A percentile compares a stretch with the other conserved stretches of the same genome.
These are phyloP conservation scores for Pyricularia grisea DNA, from an alignment of 2,329 filamentous ascomycete species.

Conservation along the genomic window DNA sequence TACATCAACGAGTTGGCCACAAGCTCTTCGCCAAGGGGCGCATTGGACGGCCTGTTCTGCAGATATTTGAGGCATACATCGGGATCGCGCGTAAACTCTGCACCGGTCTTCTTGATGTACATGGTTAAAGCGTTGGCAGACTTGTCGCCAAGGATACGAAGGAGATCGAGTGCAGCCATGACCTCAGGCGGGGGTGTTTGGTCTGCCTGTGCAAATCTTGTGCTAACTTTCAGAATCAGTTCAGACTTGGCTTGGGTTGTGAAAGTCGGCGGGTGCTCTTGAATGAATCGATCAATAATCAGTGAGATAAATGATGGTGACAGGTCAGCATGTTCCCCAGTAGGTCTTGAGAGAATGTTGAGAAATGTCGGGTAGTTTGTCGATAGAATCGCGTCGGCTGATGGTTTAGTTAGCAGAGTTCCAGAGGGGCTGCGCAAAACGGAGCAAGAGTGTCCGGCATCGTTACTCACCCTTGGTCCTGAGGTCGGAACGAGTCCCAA, in stretches of 20 bases:
- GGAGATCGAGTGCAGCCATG: slow-evolving; percentile 59
- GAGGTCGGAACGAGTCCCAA: slow-evolving; percentile 69
- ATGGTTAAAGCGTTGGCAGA: slow-evolving; percentile 49
- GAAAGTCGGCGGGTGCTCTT: slow-evolving; percentile 80
- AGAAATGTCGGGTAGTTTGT: slow-evolving; percentile 72
- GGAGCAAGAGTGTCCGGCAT: neutral
- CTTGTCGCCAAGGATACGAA: slow-evolving; percentile 53
- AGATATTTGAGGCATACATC: slow-evolving; percentile 52
- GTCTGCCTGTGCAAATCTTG: slow-evolving; percentile 58
- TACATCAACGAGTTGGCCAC: slow-evolving; percentile 72
- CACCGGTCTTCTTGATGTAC: slow-evolving; percentile 65
- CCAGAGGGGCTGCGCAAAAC: slow-evolving; percentile 1
- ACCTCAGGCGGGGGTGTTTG: slow-evolving; percentile 61
- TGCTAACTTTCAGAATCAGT: slow-evolving; percentile 53
- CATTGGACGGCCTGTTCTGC: slow-evolving; percentile 38
- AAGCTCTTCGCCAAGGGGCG: slow-evolving; percentile 70
- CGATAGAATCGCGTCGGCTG: slow-evolving; percentile 84
- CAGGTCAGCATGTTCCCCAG: slow-evolving; percentile 56
- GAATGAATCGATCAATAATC: slow-evolving; percentile 77
- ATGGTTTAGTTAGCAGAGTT: slow-evolving; percentile 12
- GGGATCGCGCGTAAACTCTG: slow-evolving; percentile 64
- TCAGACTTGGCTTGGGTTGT: slow-evolving; percentile 66
- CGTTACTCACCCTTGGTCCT: slow-evolving; percentile 72
- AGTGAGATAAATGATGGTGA: slow-evolving; percentile 62
- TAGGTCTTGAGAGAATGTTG: slow-evolving; percentile 60